Evolutionary conservation across 2,329 filamentous ascomycete genomes (phyloP), one percentile per base, ranked within the genome.

Genomic region (Leptographium wingfieldii): DNA sequence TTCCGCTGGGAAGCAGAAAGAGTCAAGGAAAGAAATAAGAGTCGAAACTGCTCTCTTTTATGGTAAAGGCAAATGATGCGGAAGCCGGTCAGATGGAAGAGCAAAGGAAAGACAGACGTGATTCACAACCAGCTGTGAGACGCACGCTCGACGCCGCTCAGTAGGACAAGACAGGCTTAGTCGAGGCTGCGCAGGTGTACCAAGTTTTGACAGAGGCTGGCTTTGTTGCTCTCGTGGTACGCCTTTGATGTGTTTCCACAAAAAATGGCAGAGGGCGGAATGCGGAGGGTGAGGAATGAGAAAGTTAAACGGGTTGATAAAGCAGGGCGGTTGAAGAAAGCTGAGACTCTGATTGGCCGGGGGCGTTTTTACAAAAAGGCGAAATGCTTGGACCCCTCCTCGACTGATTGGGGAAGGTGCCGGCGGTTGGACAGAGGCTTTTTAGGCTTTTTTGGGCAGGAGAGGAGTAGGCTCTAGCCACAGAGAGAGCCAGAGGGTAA

Each of bases 121-220:
- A 54, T 51, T 62, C 63, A 65, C 63, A 65, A 63, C 62, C 63
- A 56, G 63, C 62, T 63, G 63, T 62, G 62, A 57, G 14, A 56
- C 53, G 59, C 35, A 55, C 12, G 46, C 46, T 31, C 40, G 51
- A 31, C 22, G n/a, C 14, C 10, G 22, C 40, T n/a, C 25, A 11
- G 56, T 57, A 12, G 19, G 25, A 57, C 46, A 5, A 48, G 43
- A 53, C 12, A 19, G 31, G 46, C 56, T 29, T 11, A 51, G 56
- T 27, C 43, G 56, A 33, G 22, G 56, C 35, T 51, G 56, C 31
- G 56, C 56, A 51, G 53, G 56, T 40, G 10, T 35, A 48, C 49
- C 49, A 38, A 48, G 16, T 22, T 43, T 43, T 14, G 40, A 43
- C 12, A 46, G 43, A 46, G 43, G 19, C 43, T n/a, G 43, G 43